A percentile compares a stretch with the other conserved stretches of the same genome.
These are phyloP conservation scores for Fraxinus paxiana DNA, from an alignment of 305 asterid genomes.

Conservation along the genomic window DNA sequence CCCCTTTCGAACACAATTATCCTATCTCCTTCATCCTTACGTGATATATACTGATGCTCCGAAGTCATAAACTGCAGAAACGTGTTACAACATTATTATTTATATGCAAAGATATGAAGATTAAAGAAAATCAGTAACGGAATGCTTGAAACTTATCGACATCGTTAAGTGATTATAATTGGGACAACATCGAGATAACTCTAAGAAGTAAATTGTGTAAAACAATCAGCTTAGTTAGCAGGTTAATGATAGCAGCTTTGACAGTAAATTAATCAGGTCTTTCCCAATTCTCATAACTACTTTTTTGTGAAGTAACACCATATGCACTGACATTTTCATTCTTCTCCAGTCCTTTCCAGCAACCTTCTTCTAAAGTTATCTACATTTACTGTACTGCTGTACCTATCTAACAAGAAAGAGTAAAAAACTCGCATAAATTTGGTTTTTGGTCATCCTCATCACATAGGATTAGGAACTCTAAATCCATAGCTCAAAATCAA, in stretches of 20 bases:
- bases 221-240: neutral
- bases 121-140: neutral
- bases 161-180: neutral
- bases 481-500: neutral
- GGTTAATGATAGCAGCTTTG: neutral
- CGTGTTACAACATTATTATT: neutral
- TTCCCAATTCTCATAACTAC: neutral
- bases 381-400: neutral
- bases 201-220: neutral
- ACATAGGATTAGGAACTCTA: neutral
- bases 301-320: slow-evolving; percentile 3
- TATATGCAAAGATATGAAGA: neutral
- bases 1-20: slow-evolving; percentile 77
- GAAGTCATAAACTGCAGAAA: slow-evolving; percentile 92
- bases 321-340: neutral
- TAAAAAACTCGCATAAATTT: neutral
- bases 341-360: neutral
- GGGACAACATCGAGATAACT: neutral
- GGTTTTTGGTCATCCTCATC: neutral
- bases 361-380: neutral
- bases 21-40: slow-evolving; percentile 79
- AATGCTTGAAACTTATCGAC: neutral
- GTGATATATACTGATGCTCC: slow-evolving; percentile 81
- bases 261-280: neutral
- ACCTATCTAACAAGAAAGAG: neutral